Conservation (phyloP, 805 yeast genomes). For the Lipomyces mesembrius region DNA sequence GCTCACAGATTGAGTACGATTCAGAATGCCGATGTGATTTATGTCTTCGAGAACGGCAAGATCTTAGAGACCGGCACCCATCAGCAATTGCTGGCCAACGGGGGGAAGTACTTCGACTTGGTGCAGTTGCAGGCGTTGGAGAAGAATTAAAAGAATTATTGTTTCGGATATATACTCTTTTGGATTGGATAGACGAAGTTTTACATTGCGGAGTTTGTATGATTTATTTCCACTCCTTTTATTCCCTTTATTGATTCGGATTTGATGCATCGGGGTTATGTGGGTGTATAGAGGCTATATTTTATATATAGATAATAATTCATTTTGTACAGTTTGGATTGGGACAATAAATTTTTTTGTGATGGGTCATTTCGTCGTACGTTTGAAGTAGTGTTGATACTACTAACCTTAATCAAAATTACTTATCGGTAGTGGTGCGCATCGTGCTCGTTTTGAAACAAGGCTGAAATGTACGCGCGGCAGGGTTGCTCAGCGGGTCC, state of each 20-base stretch:
- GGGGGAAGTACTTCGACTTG: conserved; percentile 49
- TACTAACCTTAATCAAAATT: too few species aligned
- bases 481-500: too few species aligned
- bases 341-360: not conserved
- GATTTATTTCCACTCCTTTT: not conserved
- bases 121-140: conserved; percentile 52
- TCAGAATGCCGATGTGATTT: conserved; percentile 56
- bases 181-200: not conserved
- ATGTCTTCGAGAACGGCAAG: conserved; percentile 58
- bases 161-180: not conserved
- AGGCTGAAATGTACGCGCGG: too few species aligned
- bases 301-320: too few species aligned
- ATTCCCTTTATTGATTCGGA: too few species aligned
- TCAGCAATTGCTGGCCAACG: conserved; percentile 48
- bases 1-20: conserved; percentile 75
- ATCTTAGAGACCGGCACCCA: conserved; percentile 59
- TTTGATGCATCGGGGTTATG: too few species aligned
- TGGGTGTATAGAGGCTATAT: too few species aligned
- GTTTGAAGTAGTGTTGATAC: too few species aligned
- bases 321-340: too few species aligned
- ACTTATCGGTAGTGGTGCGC: too few species aligned
- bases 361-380: too few species aligned
- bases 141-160: conserved; percentile 34
- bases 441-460: too few species aligned
- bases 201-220: not conserved